Evolutionary conservation across 208 protist genomes (phyloP), one percentile per base, ranked within the genome.

Genomic region (Acanthamoeba healyi): DNA sequence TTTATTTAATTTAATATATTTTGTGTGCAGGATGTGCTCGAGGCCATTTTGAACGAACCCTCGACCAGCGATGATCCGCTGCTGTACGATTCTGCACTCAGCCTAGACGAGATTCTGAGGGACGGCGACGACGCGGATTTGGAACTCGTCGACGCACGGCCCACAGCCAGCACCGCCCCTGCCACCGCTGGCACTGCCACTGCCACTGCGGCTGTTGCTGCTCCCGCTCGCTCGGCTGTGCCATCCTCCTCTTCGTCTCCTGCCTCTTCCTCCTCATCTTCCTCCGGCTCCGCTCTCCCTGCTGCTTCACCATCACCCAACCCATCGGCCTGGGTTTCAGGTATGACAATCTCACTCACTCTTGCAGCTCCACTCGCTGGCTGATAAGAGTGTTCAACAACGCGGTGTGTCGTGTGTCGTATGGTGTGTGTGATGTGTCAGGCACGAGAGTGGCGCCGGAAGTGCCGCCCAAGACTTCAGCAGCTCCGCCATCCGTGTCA

Each of bases 1-100:
- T 67, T 67, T 67, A 74, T 42, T 40, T 40, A 61, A 36, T 87
- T 49, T 46, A 54, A 26, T 84, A 7, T n/a, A 54, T 84, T 26
- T 61, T 22, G 5, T 79, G 14, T 51, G 4, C 82, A 90, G 82
- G 82, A 32, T 19, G 54, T 90, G 82, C 40, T 90, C 2, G 82
- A 90, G 24, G 82, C 82, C 17, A 90, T 90, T 34, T 65, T 90
- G 56, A 90, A 65, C n/a, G 82, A 90, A 26, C 2, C 82, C 46
- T 61, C n/a, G n/a, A n/a, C 82, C 29, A 40, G n/a, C 22, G 82
- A 90, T 65, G 82, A 90, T 65, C 56, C 38, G 1, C 54, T 70
- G 17, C 36, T 90, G 24, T 42, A 90, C 6, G 46, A 65, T 38
- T 44, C 82, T 46, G 56, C 32, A 14, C 32, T 90, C 17, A 65